Base-by-base conservation (phyloP, 352 stramenopile genomes). In the Phytophthora multivora region DNA sequence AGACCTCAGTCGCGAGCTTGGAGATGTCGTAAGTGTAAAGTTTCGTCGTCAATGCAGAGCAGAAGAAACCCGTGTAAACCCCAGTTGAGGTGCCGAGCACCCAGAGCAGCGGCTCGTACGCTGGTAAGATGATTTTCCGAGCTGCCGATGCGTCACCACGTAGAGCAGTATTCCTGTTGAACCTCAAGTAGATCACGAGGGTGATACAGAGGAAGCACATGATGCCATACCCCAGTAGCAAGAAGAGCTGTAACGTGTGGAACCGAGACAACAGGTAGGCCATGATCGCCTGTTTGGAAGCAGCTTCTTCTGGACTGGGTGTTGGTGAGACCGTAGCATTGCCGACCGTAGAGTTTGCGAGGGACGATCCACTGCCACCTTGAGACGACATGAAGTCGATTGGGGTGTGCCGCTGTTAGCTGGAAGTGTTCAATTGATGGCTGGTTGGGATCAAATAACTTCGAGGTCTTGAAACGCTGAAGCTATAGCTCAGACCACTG, bases 81-180 rank as follows among this genome's bases (percentile, higher is more conserved):
- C 77, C 77, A 4, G 79, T 86, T 15, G 68, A 61, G 39, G 48
- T 51, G 2, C 63, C 60, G 36, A 88, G 65, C 13, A 86, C 65
- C 66, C 71, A 79, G 10, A 89, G 66, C 38, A 89, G 48, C 18
- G 80, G 80, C 30, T 89, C 78, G 42, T 75, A 89, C 2, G 80
- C 70, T 6, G 80, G 80, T 12, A 89, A 43, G n/a, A 89, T 81
- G 65, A 87, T 75, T 57, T 88, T 86, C 23, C 73, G 69, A 16
- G 79, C 79, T 9, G 79, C 79, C 1, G 38, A 66, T 25, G 65
- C 55, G 46, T 83, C 75, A 23, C 79, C 79, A 26, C 71, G 67
- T 49, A 85, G 54, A 30, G 77, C 77, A 1, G 71, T 76, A 43
- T 68, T 66, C 5, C 79, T 71, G 36, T 84, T 83, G 35, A 67